These are phyloP conservation scores for Apiospora marii DNA, from an alignment of 2,329 filamentous ascomycete species.

Conservation along the genomic window DNA sequence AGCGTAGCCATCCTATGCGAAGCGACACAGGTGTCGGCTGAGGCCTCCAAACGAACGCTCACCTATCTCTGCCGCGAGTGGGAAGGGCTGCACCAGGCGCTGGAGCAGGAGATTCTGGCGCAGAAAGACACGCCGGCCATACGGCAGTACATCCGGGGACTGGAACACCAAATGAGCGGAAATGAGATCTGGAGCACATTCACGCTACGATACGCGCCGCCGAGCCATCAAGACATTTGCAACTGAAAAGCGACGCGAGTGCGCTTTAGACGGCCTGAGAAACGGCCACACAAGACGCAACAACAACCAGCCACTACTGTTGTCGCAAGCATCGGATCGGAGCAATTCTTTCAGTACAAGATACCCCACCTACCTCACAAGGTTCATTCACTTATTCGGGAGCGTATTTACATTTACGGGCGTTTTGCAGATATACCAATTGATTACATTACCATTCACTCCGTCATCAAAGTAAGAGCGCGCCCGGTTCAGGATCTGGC, in stretches of 20 bases:
- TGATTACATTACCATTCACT: background rate
- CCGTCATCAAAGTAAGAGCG: background rate
- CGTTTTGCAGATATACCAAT: background rate
- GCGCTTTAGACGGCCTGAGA: background rate
- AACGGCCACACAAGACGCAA: background rate
- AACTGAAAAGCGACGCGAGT: background rate
- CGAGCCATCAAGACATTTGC: background rate
- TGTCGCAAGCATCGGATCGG: background rate
- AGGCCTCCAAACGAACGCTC: constrained; percentile 32
- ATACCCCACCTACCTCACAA: background rate
- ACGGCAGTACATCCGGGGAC: constrained; percentile 40
- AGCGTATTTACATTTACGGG: background rate
- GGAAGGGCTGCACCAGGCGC: constrained; percentile 28
- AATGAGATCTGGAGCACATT: constrained; percentile 40
- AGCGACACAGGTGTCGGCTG: constrained; percentile 34
- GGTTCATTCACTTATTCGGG: background rate
- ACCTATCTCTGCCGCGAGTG: constrained; percentile 31
- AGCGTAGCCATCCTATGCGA: constrained; percentile 40
- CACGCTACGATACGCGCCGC: constrained; percentile 36
- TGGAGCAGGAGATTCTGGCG: constrained; percentile 26
- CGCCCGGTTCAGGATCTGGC: background rate
- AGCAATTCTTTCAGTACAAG: background rate
- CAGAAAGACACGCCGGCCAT: constrained; percentile 24
- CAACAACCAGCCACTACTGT: background rate
- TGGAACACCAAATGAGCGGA: constrained; percentile 43